Conservation (phyloP, 2,329 filamentous ascomycete genomes). For the Pseudogymnoascus sp. region DNA sequence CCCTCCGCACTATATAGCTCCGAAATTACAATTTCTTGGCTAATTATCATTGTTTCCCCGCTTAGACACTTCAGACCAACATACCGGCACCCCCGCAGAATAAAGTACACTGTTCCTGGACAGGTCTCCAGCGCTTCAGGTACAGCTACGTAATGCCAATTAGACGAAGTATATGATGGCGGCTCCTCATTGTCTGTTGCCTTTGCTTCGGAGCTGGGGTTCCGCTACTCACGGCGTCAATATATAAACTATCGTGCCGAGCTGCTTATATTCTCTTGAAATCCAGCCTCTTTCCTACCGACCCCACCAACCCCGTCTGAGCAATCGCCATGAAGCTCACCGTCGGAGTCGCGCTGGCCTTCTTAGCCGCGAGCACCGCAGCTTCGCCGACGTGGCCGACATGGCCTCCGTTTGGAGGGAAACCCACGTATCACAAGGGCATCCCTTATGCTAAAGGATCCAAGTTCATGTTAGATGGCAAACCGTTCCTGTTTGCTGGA, state of each 20-base stretch:
- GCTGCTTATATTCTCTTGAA: not conserved
- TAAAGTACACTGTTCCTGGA: not conserved
- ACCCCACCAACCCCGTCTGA: not conserved
- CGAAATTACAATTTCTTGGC: conserved; percentile 1
- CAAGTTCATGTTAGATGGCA: conserved; percentile 45
- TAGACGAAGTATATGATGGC: not conserved
- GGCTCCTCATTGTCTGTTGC: not conserved
- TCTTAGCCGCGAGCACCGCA: not conserved
- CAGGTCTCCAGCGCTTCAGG: not conserved
- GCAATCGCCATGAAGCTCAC: not conserved
- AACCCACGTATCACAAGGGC: conserved; percentile 21
- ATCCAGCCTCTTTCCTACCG: not conserved
- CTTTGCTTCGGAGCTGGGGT: not conserved
- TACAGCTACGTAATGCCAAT: conserved; percentile 1
- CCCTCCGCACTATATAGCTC: not conserved
- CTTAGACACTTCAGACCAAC: not conserved
- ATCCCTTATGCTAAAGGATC: conserved; percentile 43
- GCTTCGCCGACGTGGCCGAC: not conserved
- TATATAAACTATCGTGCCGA: not conserved
- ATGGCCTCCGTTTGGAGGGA: not conserved
- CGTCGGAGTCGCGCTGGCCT: not conserved
- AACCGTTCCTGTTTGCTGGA: conserved; percentile 49
- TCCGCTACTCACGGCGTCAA: not conserved
- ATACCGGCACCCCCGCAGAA: not conserved
- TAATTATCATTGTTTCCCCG: not conserved